Conservation (phyloP, 2,329 filamentous ascomycete species). For the Neonectria sp. region DNA sequence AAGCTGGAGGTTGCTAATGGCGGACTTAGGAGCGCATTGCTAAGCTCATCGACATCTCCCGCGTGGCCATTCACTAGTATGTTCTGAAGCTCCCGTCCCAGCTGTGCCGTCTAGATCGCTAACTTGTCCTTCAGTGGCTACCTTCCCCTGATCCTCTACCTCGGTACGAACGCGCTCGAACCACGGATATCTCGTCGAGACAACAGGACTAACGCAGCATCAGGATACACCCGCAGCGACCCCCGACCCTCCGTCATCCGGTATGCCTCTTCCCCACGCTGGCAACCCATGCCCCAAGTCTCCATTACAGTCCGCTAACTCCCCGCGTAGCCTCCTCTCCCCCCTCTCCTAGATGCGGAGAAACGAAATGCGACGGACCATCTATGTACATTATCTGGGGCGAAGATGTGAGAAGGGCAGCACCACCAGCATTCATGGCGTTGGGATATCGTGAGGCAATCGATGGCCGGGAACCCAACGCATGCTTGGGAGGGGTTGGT, state of each 20-base stretch:
- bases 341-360: constrained; percentile 69
- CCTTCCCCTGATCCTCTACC: constrained; percentile 95
- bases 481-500: constrained; percentile 38
- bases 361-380: constrained; percentile 28
- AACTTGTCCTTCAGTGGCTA: constrained; percentile 79
- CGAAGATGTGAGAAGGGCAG: constrained; percentile 25
- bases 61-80: constrained; percentile 96
- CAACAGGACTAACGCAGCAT: constrained; percentile 45
- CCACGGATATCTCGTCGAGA: constrained; percentile 15
- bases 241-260: constrained; percentile 82
- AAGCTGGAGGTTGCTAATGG: constrained; percentile 27
- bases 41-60: constrained; percentile 94
- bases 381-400: constrained; percentile 46
- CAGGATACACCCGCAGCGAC: constrained; percentile 95
- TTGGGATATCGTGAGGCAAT: constrained; percentile 42
- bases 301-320: constrained; percentile 41
- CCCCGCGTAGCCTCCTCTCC: constrained; percentile 69
- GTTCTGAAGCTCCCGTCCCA: constrained; percentile 48
- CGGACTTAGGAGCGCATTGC: constrained; percentile 89
- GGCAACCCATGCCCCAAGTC: not conserved
- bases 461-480: constrained; percentile 35
- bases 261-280: constrained; percentile 54
- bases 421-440: constrained; percentile 46
- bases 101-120: constrained; percentile 44
- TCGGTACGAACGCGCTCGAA: constrained; percentile 73